Base-by-base conservation (phyloP, 2,329 filamentous ascomycete species). In the Epichloe elymi region DNA sequence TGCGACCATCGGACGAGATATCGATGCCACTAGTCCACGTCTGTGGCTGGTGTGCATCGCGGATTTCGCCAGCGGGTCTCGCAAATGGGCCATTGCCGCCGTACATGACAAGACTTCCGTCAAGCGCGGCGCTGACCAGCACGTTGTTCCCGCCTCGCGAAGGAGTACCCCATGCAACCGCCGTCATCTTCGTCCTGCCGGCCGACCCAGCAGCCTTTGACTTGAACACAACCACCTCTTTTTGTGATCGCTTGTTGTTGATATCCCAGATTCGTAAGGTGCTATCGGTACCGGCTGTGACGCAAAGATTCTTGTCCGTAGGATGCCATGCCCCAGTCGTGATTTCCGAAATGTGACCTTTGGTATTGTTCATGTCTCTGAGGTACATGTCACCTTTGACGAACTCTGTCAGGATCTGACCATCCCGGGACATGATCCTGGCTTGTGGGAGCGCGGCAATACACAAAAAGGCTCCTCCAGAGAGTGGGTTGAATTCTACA, bases 361-460 rank as follows among this genome's bases (percentile, higher is more conserved):
- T 97, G 4, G 93, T 98, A 65, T 97, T 90, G 68, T 96, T 81
- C 85, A 97, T 94, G 65, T 98, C 93, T 50, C 91, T 80, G 57
- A 98, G 71, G 61, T 98, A 98, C 90, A 97, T 97, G 65, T 98
- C 93, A 44, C 93, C 93, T 69, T 98, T 98, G 58, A 89, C 85
- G 57, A 95, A 97, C 62, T 96, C 89, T 1, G 85, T 84, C 46
- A 94, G 60, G 7, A 86, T 76, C 43, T 94, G 88, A 39, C 93
- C 93, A 70, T 98, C 91, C 61, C 93, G 82, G 59, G 81, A 87
- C 65, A 97, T 76, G 23, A 98, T 82, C 65, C 89, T 90, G 12
- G 91, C 88, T 65, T 97, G 91, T 2, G 91, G 84, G 40, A 91
- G 87, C 6, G 91, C 89, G 7, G 89, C 86, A 43, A 97, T 75